Evolutionary conservation across 129 eudicot species (phyloP), one percentile per base, ranked within the genome.

Genomic region (Centaurea solstitialis): DNA sequence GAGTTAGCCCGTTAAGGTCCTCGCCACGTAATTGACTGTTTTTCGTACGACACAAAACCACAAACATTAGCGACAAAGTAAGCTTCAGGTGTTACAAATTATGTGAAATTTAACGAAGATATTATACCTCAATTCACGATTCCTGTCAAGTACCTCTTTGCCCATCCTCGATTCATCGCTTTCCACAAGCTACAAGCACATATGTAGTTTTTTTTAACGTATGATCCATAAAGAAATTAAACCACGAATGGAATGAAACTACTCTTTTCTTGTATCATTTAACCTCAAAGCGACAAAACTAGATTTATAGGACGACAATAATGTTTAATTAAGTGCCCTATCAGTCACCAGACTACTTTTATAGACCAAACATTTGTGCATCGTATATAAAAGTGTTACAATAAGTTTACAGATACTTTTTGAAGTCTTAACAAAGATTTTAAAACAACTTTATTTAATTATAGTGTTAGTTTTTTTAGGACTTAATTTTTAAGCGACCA

Each of bases 21-120:
- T 89, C 93, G n/a, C 93, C 93, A 28, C 79, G 88, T 81, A 91
- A 43, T 69, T 80, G 91, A 75, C 97, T 91, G 79, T 73, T 72
- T 68, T 75, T 26, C 18, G 24, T 53, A 21, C n/a, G 65, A 9
- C 37, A 61, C 20, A 47, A 83, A 76, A 43, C 57, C 38, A 53
- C 15, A 66, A 41, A 68, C 21, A 62, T 67, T 75, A 65, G 77
- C 17, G 7, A 83, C 71, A 47, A 40, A 12, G 17, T 53, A 2
- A 7, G 12, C 8, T 62, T n/a, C 4, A 28, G 22, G 30, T 26
- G 17, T 4, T 62, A 6, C n/a, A 33, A 28, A 7, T 35, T 41
- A 50, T 20, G 15, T 12, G 10, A 22, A 37, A 33, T 37, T 13
- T 9, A 50, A 72, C 28, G 5, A 65, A 73, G 1, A 12, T 38